Base-by-base conservation (phyloP, 2,329 filamentous ascomycete species). In the Alternaria arbusti region DNA sequence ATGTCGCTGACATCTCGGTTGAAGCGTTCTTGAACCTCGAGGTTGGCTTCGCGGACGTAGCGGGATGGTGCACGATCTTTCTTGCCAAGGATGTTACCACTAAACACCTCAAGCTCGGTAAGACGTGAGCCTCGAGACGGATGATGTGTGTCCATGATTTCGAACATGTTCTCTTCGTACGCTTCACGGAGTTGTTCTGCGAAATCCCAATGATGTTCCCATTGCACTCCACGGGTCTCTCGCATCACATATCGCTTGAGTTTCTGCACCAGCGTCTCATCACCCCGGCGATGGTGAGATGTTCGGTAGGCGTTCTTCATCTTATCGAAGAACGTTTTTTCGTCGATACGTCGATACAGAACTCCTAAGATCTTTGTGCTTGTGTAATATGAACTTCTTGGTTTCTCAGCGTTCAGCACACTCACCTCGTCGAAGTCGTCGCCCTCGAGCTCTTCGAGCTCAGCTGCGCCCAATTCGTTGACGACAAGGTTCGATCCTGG, bases 291-390 rank as follows among this genome's bases (percentile, higher is more conserved):
- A 13, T 55, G 46, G 8, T 59, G 68, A 15, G 55, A 57, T 0
- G 28, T 46, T 10, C 70, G 57, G 44, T 70, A 71, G 6, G 70
- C 64, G 20, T 60, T 57, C 32, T 75, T 70, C 69, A 78, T 73
- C 30, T 63, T 62, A 4, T 65, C 51, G 45, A 77, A 90, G 46
- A 94, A 91, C 56, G 85, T 84, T 49, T 84, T 83, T 76, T 96
- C 92, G 69, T 96, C 88, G 11, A 96, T 89, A 0, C 84, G 86
- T 2, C 91, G 87, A 74, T 91, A 96, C 0, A 96, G 82, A 5
- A 84, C 79, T 0, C 93, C 93, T 0, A 96, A 84, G 0, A 91
- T 83, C 68, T 92, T 93, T 0, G 87, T 70, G 2, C 90, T 93
- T 30, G 78, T 79, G 75, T 96, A 94, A 73, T 89, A 95, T 4